Conservation (phyloP, 441 rosid species). For the Melastoma candidum region DNA sequence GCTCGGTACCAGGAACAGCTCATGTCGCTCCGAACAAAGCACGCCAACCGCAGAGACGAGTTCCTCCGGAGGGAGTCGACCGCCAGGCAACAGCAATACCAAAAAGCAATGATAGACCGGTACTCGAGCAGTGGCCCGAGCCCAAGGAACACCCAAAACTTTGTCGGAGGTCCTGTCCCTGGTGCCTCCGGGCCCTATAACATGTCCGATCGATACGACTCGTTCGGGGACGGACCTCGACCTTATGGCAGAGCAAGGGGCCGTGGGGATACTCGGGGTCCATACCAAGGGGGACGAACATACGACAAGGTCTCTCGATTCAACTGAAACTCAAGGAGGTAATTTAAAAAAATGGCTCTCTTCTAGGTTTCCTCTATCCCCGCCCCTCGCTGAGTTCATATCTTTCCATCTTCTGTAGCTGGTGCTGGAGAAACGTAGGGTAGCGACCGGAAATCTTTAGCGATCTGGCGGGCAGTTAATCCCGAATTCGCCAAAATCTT, state of each 20-base stretch:
- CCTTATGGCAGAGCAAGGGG: conserved; percentile 44
- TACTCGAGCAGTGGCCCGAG: conserved; percentile 32
- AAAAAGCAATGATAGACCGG: conserved; percentile 34
- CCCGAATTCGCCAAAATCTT: too few species aligned
- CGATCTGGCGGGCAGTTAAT: background rate
- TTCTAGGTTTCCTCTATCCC: conserved; percentile 2
- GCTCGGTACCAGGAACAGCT: conserved; percentile 59
- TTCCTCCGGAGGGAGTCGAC: conserved; percentile 53
- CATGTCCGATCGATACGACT: conserved; percentile 33
- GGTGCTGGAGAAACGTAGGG: too few species aligned
- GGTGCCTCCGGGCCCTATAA: conserved; percentile 33
- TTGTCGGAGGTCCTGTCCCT: conserved; percentile 26
- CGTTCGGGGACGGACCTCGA: conserved; percentile 43
- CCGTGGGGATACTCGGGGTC: conserved; percentile 50
- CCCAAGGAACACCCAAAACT: conserved; percentile 37
- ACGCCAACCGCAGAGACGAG: conserved; percentile 61
- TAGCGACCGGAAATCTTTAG: background rate
- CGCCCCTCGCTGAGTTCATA: too few species aligned
- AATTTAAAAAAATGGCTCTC: background rate
- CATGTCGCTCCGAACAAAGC: conserved; percentile 46
- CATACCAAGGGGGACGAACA: conserved; percentile 44
- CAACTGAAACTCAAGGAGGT: conserved; percentile 22
- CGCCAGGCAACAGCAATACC: conserved; percentile 50
- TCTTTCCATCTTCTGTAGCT: too few species aligned
- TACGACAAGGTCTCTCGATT: conserved; percentile 46